Conservation (phyloP, 768 basidiomycete species). For the Leccinum subtestaceum region DNA sequence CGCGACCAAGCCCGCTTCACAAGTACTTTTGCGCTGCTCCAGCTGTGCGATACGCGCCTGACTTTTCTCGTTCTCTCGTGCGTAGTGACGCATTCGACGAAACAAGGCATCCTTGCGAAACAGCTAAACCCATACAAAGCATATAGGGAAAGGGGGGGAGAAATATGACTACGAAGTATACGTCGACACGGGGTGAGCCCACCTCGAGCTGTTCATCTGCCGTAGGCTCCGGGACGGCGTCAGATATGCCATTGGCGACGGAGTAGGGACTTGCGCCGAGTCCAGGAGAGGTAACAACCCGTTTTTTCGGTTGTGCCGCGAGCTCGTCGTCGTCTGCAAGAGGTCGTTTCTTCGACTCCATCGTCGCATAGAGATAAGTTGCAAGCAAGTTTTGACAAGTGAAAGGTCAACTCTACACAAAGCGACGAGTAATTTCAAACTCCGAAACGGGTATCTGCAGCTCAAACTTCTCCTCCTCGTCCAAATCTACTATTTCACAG, state of each 20-base stretch:
- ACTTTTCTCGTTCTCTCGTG: slow-evolving; percentile 67
- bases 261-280: slow-evolving; percentile 48
- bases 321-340: slow-evolving; percentile 50
- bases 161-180: slow-evolving; percentile 23
- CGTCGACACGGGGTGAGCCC: slow-evolving; percentile 27
- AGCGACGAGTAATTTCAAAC: slow-evolving; percentile 26
- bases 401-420: slow-evolving; percentile 5
- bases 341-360: slow-evolving; percentile 63
- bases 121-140: slow-evolving; percentile 41
- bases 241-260: slow-evolving; percentile 39
- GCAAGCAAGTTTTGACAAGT: slow-evolving; percentile 1
- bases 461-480: neutral
- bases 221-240: slow-evolving; percentile 41
- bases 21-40: slow-evolving; percentile 61
- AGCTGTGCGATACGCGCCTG: slow-evolving; percentile 59
- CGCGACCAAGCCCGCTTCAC: slow-evolving; percentile 68
- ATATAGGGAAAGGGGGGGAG: slow-evolving; percentile 1
- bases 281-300: slow-evolving; percentile 42
- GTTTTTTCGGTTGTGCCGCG: slow-evolving; percentile 49
- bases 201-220: slow-evolving; percentile 67
- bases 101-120: slow-evolving; percentile 87
- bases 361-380: slow-evolving; percentile 27
- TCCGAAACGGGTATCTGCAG: slow-evolving; percentile 19
- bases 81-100: slow-evolving; percentile 80
- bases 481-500: slow-evolving; percentile 76